phyloP scores from a whole-genome alignment of 352 stramenopile genomes.

The Globisporangium parvum region DNA sequence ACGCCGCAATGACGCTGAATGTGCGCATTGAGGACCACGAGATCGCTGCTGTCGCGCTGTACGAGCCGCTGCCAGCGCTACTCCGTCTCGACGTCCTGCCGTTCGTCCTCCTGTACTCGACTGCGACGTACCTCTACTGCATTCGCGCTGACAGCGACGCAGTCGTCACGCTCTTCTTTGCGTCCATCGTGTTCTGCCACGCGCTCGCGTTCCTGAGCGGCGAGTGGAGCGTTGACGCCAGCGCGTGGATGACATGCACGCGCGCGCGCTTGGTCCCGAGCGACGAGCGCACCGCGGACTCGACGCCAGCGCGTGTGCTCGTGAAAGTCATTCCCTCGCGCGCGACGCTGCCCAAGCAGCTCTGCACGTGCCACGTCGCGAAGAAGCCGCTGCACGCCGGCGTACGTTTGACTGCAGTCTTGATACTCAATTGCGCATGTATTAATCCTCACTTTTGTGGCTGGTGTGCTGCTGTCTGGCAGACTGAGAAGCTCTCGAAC shows the following conservation, averaged over 20 bases:
- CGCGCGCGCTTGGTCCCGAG: constrained; percentile 10
- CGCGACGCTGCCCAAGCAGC: constrained; percentile 38
- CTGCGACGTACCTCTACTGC: constrained; percentile 23
- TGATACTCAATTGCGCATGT: not conserved
- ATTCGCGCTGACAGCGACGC: constrained; percentile 27
- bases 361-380: constrained; percentile 37
- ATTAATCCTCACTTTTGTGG: not conserved
- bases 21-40: constrained; percentile 51
- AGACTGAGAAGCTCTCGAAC: constrained; percentile 15
- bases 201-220: constrained; percentile 48
- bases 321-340: constrained; percentile 56
- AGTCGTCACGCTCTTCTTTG: constrained; percentile 35
- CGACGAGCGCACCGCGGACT: not conserved
- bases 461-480: not conserved
- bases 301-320: constrained; percentile 14
- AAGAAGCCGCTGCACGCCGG: constrained; percentile 15
- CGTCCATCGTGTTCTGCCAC: constrained; percentile 39
- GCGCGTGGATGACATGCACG: constrained; percentile 30
- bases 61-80: constrained; percentile 47
- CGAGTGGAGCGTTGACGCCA: constrained; percentile 44
- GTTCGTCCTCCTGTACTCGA: constrained; percentile 35
- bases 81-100: constrained; percentile 49
- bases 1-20: constrained; percentile 7
- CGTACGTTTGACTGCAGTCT: constrained; percentile 2
- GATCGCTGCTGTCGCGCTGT: constrained; percentile 46